These are phyloP conservation scores for Saprolegnia diclina DNA, from an alignment of 352 stramenopile species.

Conservation along the genomic window DNA sequence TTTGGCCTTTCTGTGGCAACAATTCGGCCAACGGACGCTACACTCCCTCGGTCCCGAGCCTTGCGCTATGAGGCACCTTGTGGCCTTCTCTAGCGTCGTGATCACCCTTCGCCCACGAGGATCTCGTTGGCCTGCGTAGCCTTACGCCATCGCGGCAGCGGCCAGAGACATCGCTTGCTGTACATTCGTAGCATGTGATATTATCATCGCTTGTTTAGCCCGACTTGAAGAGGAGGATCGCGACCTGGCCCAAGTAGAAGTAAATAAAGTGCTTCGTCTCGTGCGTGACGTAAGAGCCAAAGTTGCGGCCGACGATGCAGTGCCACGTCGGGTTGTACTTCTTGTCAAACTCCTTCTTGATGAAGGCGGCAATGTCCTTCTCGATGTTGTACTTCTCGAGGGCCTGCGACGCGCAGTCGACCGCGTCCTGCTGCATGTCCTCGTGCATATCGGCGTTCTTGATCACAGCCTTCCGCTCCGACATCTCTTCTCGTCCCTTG, in stretches of 20 bases:
- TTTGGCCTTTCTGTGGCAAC: too few species aligned
- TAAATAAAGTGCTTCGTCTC: conserved; percentile 94
- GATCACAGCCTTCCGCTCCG: conserved; percentile 98
- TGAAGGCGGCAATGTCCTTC: conserved; percentile 92
- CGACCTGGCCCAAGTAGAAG: conserved; percentile 93
- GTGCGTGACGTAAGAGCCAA: conserved; percentile 91
- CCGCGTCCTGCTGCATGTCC: conserved; percentile 99
- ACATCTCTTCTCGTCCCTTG: conserved; percentile 39
- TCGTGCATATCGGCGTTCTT: conserved; percentile 99
- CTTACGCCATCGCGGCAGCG: too few species aligned
- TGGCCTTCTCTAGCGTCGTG: too few species aligned
- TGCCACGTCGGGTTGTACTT: conserved; percentile 92
- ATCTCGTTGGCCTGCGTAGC: too few species aligned
- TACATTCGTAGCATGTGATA: neutral
- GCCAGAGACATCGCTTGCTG: neutral
- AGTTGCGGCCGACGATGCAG: conserved; percentile 93
- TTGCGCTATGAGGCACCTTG: too few species aligned
- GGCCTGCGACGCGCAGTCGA: conserved; percentile 97
- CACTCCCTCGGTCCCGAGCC: too few species aligned
- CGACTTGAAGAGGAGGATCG: conserved; percentile 93
- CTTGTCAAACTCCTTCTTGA: conserved; percentile 93
- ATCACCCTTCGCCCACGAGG: too few species aligned
- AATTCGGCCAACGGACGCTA: too few species aligned
- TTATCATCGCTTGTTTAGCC: conserved; percentile 35
- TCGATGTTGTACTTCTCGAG: conserved; percentile 99